Evolutionary conservation across 306 rosid species (phyloP), one percentile per base, ranked within the genome.

Genomic region (Boehmeria nivea): DNA sequence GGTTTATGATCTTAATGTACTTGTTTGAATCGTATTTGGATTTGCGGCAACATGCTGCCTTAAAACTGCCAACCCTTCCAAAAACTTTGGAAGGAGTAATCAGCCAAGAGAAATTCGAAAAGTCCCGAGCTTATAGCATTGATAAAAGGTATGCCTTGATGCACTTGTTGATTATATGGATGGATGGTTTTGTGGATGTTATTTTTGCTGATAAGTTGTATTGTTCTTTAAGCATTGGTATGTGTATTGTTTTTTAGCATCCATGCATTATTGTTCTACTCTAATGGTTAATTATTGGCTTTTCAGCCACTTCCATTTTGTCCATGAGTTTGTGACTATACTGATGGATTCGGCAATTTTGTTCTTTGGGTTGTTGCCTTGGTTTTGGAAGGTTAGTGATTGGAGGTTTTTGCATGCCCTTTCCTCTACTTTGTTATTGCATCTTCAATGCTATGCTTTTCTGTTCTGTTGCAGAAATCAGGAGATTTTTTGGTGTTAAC

Each of bases 361-460:
- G 74, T 81, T 76, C 64, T 82, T 61, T 52, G 77, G 93, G 40
- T 77, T 84, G 40, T 72, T 91, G 75, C 98, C 98, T 66, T 91
- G 91, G 96, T 71, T 91, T 72, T 91, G 98, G 98, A 87, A 87
- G 95, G 98, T 87, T 63, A 72, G 78, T 54, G n/a, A 61, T 68
- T 73, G 53, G 46, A 37, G 7, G 6, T 66, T 16, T 43, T 28
- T 48, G 58, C 68, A 50, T 52, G 47, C 16, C 24, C 25, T 43
- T 20, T 63, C 56, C 52, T 40, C n/a, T 40, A 11, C 45, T 10
- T 3, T 31, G n/a, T n/a, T n/a, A n/a, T n/a, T n/a, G n/a, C 36
- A 31, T 31, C 9, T 6, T 31, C 5, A 31, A 31, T 31, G 36
- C 8, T 31, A 0, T 31, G 9, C 44, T 55, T 59, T 54, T 62